Base-by-base conservation (phyloP, 2,329 filamentous ascomycete species). In the Leptographium radiaticola region DNA sequence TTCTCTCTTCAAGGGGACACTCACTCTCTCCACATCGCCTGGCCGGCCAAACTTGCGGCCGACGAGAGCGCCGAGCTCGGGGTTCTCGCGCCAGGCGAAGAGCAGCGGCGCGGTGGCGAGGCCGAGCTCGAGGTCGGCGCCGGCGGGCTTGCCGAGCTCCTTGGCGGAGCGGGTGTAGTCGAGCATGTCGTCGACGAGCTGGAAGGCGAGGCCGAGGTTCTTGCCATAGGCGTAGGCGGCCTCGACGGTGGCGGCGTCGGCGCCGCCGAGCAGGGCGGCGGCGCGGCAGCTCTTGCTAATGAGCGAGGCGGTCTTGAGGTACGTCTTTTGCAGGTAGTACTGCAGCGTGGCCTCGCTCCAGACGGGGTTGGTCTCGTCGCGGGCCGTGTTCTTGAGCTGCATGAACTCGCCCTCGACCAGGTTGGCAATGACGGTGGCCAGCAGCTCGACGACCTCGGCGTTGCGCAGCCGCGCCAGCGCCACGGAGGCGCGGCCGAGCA, bases 381-480 rank as follows among this genome's bases (percentile, higher is more conserved):
- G 77, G 47, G 87, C 87, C 1, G 93, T 97, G 70, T 98, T 98
- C 73, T 95, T 94, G 62, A 98, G 75, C 74, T 98, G 93, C 93
- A 98, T 98, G 73, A 98, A 97, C 70, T 98, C 93, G 65, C 93
- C 93, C 71, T 98, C 93, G 20, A 98, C 90, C 31, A 98, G 75
- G 67, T 98, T 98, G 46, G 93, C 91, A 61, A 98, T 97, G 44
- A 97, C 93, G 1, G 91, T 97, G 5, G 93, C 89, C 34, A 98
- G 74, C 9, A 98, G 78, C 71, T 98, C 93, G 10, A 89, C 89
- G 3, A 98, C 93, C 69, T 98, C 93, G 45, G 90, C 86, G 65
- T 98, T 89, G 36, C 91, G 81, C 56, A 98, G 73, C 44, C 93
- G 83, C 15, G 93, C 93, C 44, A 98, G 77, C 7, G 91, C 91